Evolutionary conservation across 805 yeast species (phyloP).

Genomic region (Tetrapisispora taiwanensis): DNA sequence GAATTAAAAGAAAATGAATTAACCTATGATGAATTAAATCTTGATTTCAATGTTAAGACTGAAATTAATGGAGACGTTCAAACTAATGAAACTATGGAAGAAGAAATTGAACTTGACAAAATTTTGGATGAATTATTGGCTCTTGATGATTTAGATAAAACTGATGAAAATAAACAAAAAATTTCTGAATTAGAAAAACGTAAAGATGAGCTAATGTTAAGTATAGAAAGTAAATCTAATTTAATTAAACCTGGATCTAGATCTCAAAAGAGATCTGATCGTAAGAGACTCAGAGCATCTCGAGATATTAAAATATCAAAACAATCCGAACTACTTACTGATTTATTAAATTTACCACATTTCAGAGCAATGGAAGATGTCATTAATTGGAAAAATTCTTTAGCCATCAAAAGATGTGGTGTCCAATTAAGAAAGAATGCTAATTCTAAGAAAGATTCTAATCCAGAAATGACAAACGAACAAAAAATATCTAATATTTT

Average conservation of each 20-base stretch:
- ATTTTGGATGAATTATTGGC: slow-evolving; percentile 32
- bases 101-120: slow-evolving; percentile 21
- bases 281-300: slow-evolving; percentile 11
- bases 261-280: slow-evolving; percentile 17
- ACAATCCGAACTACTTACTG: slow-evolving; percentile 20
- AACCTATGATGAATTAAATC: slow-evolving; percentile 25
- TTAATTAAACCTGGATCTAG: slow-evolving; percentile 15
- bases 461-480: slow-evolving; percentile 20
- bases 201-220: slow-evolving; percentile 17
- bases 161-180: slow-evolving; percentile 16
- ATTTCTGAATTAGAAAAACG: slow-evolving; percentile 24
- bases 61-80: slow-evolving; percentile 6
- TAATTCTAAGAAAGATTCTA: slow-evolving; percentile 21
- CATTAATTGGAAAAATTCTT: slow-evolving; percentile 20
- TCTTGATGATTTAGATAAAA: slow-evolving; percentile 28
- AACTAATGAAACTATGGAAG: slow-evolving; percentile 5
- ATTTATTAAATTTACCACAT: slow-evolving; percentile 17
- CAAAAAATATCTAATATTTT: slow-evolving; percentile 24
- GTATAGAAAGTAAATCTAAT: slow-evolving; percentile 10
- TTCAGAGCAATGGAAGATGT: slow-evolving; percentile 16
- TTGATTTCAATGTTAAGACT: slow-evolving; percentile 4
- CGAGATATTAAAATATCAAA: slow-evolving; percentile 17
- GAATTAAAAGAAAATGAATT: slow-evolving; percentile 32
- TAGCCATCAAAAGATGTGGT: slow-evolving; percentile 18
- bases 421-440: slow-evolving; percentile 21